Base-by-base conservation (phyloP, 2,329 filamentous ascomycete species). In the Huntiella abstrusa region DNA sequence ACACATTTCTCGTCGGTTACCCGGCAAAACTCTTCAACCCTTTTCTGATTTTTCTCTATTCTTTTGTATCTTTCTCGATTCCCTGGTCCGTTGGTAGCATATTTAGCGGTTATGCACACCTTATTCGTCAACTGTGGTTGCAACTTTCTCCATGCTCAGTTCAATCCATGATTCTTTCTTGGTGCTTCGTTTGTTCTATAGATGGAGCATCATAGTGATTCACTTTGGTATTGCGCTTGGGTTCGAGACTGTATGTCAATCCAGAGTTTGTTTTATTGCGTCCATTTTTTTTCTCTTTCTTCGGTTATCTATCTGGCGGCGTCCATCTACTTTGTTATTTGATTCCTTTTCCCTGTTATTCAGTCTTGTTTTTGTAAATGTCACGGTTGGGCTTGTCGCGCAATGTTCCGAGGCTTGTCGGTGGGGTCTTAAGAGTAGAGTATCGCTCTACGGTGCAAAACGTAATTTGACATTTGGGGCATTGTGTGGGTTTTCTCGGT, bases 61-160 rank as follows among this genome's bases (percentile, higher is more conserved):
- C 6, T 28, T 28, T 28, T 49, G 39, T 49, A 49, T 33, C 47
- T 46, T 44, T 49, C 46, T 35, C 43, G 38, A 49, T 49, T 49
- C 43, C 16, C 35, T 46, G 43, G 43, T 46, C 43, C 43, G 38
- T 35, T n/a, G 43, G 47, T 44, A 46, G 44, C 47, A 49, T 49
- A 38, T 49, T 45, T 43, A 44, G 47, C 47, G 47, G 46, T 49
- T 49, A 32, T 36, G 22, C 22, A 28, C 22, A 28, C 22, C 22
- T 28, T 28, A 28, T 28, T 28, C 22, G 22, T 28, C 22, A 28
- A 28, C 22, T 28, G 2, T 28, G 8, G 22, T 19, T 33, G 16
- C 16, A 33, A n/a, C 7, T 33, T 32, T 35, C 11, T 33, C 32
- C 5, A 17, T 32, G 12, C 32, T 10, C 45, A 15, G 10, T 35